Evolutionary conservation across 2,329 filamentous ascomycete genomes (phyloP).

Genomic region (Apiospora saccharicola): DNA sequence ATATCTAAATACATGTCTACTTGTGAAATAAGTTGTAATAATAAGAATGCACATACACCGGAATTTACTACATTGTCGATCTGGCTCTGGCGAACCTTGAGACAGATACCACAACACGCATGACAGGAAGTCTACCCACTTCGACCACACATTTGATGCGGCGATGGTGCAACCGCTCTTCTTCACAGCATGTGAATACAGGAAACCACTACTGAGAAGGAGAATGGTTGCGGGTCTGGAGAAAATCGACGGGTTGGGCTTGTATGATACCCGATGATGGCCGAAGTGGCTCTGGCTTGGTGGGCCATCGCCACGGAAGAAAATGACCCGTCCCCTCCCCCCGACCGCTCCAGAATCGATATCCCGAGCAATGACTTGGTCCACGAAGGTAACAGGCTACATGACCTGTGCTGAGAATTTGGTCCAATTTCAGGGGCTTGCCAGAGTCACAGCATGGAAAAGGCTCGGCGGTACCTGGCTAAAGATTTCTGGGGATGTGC

Average conservation of each 20-base stretch:
- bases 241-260: background rate
- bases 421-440: background rate
- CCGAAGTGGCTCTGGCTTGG: background rate
- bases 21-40: background rate
- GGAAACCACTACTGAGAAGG: background rate
- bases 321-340: background rate
- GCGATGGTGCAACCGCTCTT: slow-evolving; percentile 2
- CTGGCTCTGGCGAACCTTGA: background rate
- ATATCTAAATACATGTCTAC: background rate
- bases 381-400: background rate
- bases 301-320: background rate
- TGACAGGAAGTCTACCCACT: background rate
- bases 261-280: background rate
- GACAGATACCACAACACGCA: background rate
- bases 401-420: background rate
- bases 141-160: background rate
- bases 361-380: background rate
- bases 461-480: background rate
- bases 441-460: background rate
- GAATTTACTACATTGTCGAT: background rate
- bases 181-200: background rate
- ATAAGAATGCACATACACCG: background rate
- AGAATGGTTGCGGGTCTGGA: background rate
- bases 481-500: background rate
- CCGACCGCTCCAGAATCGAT: background rate